These are phyloP conservation scores for Petrea volubilis DNA, from an alignment of 257 asterid species.

Conservation along the genomic window DNA sequence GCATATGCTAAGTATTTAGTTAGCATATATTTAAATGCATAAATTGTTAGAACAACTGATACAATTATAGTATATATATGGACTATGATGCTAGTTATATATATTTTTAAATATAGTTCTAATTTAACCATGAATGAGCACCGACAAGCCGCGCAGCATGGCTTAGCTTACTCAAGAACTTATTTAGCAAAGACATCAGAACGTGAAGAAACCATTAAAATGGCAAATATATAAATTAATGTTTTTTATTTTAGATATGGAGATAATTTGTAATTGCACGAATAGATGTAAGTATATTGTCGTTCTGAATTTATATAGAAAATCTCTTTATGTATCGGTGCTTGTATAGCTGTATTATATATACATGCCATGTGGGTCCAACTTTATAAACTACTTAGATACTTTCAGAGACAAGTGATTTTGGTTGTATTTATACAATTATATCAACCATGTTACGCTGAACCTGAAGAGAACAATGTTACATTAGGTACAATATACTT, in stretches of 20 bases:
- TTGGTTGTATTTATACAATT: neutral
- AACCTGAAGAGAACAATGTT: neutral
- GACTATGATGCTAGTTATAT: neutral
- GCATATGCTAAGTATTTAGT: constrained; percentile 23
- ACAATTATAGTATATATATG: neutral
- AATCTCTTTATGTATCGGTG: too few relatives aligned
- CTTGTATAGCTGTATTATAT: too few relatives aligned
- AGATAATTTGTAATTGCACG: too few relatives aligned
- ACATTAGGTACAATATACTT: neutral
- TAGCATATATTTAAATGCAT: neutral
- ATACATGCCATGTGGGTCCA: too few relatives aligned
- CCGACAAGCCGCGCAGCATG: constrained; percentile 17
- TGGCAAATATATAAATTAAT: neutral
- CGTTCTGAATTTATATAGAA: too few relatives aligned
- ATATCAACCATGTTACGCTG: neutral
- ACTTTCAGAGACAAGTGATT: neutral
- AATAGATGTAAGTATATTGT: too few relatives aligned
- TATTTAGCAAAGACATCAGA: neutral
- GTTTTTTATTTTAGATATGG: too few relatives aligned
- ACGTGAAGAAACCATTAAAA: neutral
- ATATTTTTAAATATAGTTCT: neutral
- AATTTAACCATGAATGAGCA: neutral
- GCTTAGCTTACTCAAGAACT: neutral
- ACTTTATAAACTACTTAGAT: neutral
- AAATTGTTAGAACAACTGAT: neutral